Evolutionary conservation across 73 alveolate species (phyloP).

Genomic region (Symbiodinium pilosum): DNA sequence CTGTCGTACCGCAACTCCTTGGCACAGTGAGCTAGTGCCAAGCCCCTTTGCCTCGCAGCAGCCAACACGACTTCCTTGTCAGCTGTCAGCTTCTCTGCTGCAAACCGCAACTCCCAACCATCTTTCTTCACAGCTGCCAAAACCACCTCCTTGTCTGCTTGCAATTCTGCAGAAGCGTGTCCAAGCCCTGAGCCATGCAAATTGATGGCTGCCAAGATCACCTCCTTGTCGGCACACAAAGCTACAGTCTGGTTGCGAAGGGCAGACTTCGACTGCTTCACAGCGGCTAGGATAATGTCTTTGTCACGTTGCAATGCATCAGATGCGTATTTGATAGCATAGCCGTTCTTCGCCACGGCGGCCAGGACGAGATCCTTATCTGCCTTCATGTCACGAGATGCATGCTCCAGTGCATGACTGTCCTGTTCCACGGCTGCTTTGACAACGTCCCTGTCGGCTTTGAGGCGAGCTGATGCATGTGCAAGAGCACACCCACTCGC

Average conservation of each 20-base stretch:
- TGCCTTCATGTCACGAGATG: not conserved
- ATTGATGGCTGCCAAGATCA: slow-evolving; percentile 34
- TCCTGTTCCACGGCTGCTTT: not conserved
- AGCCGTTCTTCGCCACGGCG: not conserved
- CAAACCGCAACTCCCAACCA: slow-evolving; percentile 29
- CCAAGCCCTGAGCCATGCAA: not conserved
- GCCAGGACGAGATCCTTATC: not conserved
- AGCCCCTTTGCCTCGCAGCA: slow-evolving; percentile 20
- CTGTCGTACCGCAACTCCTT: not conserved
- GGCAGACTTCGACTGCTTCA: slow-evolving; percentile 38
- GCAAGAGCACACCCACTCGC: not conserved
- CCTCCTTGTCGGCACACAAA: slow-evolving; percentile 3
- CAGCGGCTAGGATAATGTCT: slow-evolving; percentile 47
- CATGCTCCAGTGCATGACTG: not conserved
- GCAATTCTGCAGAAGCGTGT: slow-evolving; percentile 1
- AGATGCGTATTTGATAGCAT: not conserved
- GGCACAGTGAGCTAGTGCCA: slow-evolving; percentile 16
- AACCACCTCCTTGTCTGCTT: slow-evolving; percentile 39
- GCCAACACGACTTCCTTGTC: slow-evolving; percentile 53
- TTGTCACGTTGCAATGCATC: not conserved
- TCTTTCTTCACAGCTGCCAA: slow-evolving; percentile 57
- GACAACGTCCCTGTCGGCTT: not conserved
- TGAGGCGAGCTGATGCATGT: not conserved
- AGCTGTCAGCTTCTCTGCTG: not conserved
- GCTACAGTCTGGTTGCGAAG: not conserved